Base-by-base conservation (phyloP, 768 basidiomycete species). In the Podaxis carcinomalis region DNA sequence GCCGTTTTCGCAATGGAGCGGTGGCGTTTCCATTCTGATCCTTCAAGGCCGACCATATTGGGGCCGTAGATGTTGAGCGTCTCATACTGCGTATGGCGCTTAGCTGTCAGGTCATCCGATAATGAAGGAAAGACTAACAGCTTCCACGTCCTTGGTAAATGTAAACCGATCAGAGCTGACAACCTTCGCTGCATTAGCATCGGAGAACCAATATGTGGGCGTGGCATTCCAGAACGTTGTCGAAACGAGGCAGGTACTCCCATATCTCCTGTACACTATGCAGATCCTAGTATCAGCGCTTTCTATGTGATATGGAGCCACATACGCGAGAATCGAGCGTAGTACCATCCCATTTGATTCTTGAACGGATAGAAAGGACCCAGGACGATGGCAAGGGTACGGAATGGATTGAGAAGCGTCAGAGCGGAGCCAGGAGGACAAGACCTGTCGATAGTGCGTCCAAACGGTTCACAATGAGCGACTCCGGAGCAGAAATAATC, bases 1-100 rank as follows among this genome's bases (percentile, higher is more conserved):
- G 82, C 82, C 9, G 79, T 75, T 56, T 78, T 81, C 21, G 79
- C 70, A 0, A 80, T 71, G 9, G 66, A 68, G 46, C 80, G 73
- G 62, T 82, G 81, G 1, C 79, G 72, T 53, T 78, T 78, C 81
- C 82, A 83, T n/a, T 78, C 74, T 0, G 73, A 56, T 5, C 75
- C 79, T 53, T 80, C 80, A 0, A 68, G 65, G 4, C 76, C 74
- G 25, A 83, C 65, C 2, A 84, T 57, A 64, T 79, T 83, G 21
- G 59, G 61, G 1, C 83, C 83, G n/a, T 78, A 81, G 42, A 82
- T 73, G 53, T 78, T 77, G 51, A 82, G 42, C 0, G 73, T 60
- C 55, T 78, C 75, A 53, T 81, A 81, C 69, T 73, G 42, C 16
- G 32, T n/a, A 25, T 36, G 39, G 25, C 39, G 36, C 27, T 49